Percentiles rank a stretch among this genome's conserved stretches.
These are phyloP conservation scores for Kwoniella dejecticola DNA, from an alignment of 768 basidiomycete species.

Conservation along the genomic window DNA sequence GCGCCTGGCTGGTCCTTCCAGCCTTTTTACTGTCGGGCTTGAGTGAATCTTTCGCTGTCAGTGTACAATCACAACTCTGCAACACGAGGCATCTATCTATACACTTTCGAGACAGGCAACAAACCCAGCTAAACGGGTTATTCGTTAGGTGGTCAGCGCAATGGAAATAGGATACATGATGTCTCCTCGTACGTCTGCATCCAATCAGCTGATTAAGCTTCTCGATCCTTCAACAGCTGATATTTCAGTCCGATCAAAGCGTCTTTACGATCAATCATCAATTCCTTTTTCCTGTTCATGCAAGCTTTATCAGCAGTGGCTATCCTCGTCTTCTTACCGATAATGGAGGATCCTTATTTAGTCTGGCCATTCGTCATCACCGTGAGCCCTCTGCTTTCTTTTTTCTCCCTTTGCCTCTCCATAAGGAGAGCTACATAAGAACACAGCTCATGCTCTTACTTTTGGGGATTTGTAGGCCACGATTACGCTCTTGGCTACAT, in stretches of 20 bases:
- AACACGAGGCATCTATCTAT: too few relatives aligned
- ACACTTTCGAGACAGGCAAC: too few relatives aligned
- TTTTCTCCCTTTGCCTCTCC: too few relatives aligned
- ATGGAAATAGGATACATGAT: slow-evolving; percentile 45
- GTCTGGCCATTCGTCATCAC: slow-evolving; percentile 40
- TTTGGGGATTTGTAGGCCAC: slow-evolving; percentile 12
- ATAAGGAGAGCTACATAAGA: too few relatives aligned
- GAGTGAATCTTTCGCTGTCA: slow-evolving; percentile 30
- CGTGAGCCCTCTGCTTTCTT: slow-evolving; percentile 10
- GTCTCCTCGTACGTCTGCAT: slow-evolving; percentile 22
- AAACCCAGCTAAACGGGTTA: slow-evolving; percentile 25
- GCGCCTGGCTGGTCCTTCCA: slow-evolving; percentile 44
- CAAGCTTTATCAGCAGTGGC: slow-evolving; percentile 43
- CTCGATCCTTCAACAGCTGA: too few relatives aligned
- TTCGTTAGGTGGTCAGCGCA: slow-evolving; percentile 45
- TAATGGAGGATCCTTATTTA: slow-evolving; percentile 47
- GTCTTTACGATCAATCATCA: slow-evolving; percentile 35
- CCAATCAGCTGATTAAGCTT: slow-evolving; percentile 11
- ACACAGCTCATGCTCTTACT: too few relatives aligned
- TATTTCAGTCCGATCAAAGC: too few relatives aligned
- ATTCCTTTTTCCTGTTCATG: slow-evolving; percentile 46
- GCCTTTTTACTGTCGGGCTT: slow-evolving; percentile 21
- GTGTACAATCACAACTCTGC: not conserved
- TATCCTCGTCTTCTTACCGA: slow-evolving; percentile 30
- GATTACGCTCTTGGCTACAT: slow-evolving; percentile 17